These are phyloP conservation scores for Colletotrichum lindemuthianum DNA, from an alignment of 2,329 filamentous ascomycete species.

Conservation along the genomic window DNA sequence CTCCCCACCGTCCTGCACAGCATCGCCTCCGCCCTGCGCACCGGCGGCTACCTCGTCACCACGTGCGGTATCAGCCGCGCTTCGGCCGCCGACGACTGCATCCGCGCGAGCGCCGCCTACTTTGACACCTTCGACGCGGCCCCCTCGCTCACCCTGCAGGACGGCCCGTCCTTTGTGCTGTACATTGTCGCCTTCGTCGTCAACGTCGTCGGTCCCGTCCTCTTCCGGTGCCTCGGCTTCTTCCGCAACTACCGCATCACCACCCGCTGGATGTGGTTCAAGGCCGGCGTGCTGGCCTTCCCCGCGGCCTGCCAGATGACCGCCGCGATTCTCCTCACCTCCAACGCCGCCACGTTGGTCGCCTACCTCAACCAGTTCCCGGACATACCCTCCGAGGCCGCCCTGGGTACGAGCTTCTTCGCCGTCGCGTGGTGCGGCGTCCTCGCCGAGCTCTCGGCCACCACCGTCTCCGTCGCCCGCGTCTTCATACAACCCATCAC, in stretches of 20 bases:
- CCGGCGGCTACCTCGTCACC: conserved; percentile 8
- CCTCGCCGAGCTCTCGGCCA: conserved; percentile 5
- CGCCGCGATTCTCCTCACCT: not conserved
- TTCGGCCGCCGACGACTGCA: conserved; percentile 21
- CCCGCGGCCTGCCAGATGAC: conserved; percentile 4
- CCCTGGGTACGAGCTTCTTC: conserved; percentile 3
- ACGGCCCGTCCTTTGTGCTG: not conserved
- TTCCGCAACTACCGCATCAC: not conserved
- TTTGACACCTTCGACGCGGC: conserved; percentile 2
- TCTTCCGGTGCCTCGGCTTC: conserved; percentile 5
- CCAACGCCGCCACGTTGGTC: conserved; percentile 4
- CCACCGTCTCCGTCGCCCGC: not conserved
- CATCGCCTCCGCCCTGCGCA: not conserved
- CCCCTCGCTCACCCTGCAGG: not conserved
- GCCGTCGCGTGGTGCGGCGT: conserved; percentile 14
- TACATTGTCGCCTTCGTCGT: not conserved
- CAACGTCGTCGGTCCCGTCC: not conserved
- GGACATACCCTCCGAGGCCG: not conserved
- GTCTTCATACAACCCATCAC: not conserved
- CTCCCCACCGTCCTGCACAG: conserved; percentile 10
- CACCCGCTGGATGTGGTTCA: not conserved
- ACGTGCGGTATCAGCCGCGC: conserved; percentile 6
- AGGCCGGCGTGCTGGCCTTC: not conserved
- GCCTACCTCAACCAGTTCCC: not conserved
- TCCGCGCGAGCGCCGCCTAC: conserved; percentile 12